A percentile compares a stretch with the other conserved stretches of the same genome.
Conservation (phyloP, 2,329 filamentous ascomycete species). For the Myriosclerotinia duriaeana region DNA sequence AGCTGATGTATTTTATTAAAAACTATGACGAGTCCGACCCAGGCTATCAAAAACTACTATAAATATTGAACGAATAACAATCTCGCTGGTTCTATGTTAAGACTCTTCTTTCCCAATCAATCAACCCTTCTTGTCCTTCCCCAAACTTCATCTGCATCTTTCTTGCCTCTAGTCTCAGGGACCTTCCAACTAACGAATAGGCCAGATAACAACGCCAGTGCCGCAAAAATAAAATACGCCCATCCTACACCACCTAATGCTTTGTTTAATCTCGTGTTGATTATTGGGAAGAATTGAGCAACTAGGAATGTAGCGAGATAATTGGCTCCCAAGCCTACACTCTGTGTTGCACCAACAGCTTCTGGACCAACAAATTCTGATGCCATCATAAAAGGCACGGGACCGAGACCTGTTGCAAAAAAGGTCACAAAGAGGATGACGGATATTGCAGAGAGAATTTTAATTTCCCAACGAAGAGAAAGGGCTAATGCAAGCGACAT, state of each 20-base stretch:
- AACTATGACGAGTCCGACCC: not conserved
- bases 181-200: conserved; percentile 72
- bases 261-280: conserved; percentile 71
- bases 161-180: conserved; percentile 86
- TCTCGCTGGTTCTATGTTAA: not conserved
- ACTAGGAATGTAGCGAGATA: conserved; percentile 90
- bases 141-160: conserved; percentile 88
- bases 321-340: conserved; percentile 81
- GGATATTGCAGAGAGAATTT: conserved; percentile 75
- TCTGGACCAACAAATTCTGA: conserved; percentile 88
- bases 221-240: conserved; percentile 91
- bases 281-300: conserved; percentile 89
- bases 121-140: conserved; percentile 54
- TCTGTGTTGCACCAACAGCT: conserved; percentile 88
- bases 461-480: conserved; percentile 71
- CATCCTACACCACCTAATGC: conserved; percentile 68
- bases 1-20: not conserved
- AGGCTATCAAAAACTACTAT: not conserved
- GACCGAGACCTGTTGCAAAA: conserved; percentile 87
- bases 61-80: not conserved
- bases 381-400: conserved; percentile 90
- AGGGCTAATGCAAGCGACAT: conserved; percentile 76
- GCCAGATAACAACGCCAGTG: conserved; percentile 65
- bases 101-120: conserved; percentile 21
- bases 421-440: conserved; percentile 84